These are phyloP conservation scores for Diaporthe australafricana DNA, from an alignment of 2,329 filamentous ascomycete species.

Conservation along the genomic window DNA sequence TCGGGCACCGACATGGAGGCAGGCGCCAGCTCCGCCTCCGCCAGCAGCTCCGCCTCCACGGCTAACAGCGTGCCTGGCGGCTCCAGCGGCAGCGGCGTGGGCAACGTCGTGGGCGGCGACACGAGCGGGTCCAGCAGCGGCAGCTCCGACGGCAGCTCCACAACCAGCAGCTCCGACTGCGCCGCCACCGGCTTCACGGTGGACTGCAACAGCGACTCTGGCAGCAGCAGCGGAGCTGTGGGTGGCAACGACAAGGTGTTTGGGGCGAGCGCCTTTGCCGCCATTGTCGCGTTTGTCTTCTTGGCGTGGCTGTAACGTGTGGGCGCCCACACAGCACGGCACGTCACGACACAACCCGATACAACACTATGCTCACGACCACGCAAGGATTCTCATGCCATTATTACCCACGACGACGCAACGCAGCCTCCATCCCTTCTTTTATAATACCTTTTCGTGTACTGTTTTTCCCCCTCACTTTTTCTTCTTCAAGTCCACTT, in stretches of 20 bases:
- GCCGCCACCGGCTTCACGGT: constrained; percentile 54
- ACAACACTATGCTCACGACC: constrained; percentile 10
- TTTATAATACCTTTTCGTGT: constrained; percentile 8
- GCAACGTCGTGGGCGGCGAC: constrained; percentile 39
- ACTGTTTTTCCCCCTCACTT: neutral
- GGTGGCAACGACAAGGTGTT: constrained; percentile 39
- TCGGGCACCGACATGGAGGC: constrained; percentile 80
- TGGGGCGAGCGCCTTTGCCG: constrained; percentile 50
- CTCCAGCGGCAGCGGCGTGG: constrained; percentile 42
- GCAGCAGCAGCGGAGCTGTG: constrained; percentile 32
- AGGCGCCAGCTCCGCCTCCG: constrained; percentile 45
- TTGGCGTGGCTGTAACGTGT: constrained; percentile 46
- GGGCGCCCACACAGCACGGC: neutral
- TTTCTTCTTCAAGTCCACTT: no score
- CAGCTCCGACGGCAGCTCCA: constrained; percentile 39
- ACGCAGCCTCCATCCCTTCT: neutral
- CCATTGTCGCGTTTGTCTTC: constrained; percentile 49
- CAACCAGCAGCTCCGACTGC: constrained; percentile 45
- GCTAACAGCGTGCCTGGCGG: constrained; percentile 46
- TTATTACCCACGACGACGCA: constrained; percentile 22
- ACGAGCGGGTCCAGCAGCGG: constrained; percentile 40
- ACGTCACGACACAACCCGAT: neutral
- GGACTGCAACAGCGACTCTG: constrained; percentile 45
- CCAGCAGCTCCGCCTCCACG: constrained; percentile 35
- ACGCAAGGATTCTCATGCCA: neutral